phyloP scores from a whole-genome alignment of 495 filamentous ascomycete species.

The Penicillium samsonianum region DNA sequence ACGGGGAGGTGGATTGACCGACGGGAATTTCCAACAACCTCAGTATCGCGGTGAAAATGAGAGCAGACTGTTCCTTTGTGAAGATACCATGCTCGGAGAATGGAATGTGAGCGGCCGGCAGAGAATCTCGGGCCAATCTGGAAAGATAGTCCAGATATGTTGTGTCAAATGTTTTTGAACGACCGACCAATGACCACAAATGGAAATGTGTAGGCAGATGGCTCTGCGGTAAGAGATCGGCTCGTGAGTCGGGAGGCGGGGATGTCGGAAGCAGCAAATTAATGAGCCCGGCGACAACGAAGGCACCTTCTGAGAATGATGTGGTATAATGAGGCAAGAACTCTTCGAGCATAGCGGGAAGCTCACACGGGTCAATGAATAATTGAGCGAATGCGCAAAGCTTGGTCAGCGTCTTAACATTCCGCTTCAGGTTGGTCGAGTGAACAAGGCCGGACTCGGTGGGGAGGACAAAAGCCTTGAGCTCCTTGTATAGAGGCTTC shows the following conservation, averaged over 20 bases:
- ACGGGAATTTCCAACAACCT: conserved; percentile 94
- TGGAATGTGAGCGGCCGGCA: conserved; percentile 70
- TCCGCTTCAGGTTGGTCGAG: conserved; percentile 64
- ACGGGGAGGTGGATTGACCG: conserved; percentile 91
- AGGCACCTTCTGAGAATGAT: conserved; percentile 85
- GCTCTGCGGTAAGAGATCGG: conserved; percentile 74
- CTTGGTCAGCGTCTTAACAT: conserved; percentile 75
- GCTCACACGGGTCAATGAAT: conserved; percentile 87
- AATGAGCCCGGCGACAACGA: conserved; percentile 80
- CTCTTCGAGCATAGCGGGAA: conserved; percentile 88
- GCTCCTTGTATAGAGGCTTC: conserved; percentile 86
- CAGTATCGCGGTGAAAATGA: conserved; percentile 90
- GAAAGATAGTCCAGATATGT: conserved; percentile 89
- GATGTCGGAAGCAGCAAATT: conserved; percentile 86
- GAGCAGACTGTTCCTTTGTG: conserved; percentile 84
- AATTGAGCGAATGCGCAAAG: conserved; percentile 85
- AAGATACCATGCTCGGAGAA: conserved; percentile 90
- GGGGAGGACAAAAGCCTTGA: conserved; percentile 86
- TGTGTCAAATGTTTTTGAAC: conserved; percentile 84
- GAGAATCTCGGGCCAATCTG: conserved; percentile 77
- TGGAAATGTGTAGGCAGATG: conserved; percentile 93
- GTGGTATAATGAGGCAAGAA: conserved; percentile 94
- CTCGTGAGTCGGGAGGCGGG: conserved; percentile 69
- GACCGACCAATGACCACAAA: conserved; percentile 88
- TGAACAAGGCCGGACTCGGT: conserved; percentile 69